Base-by-base conservation (phyloP, 306 rosid species). In the Quercus ilex region DNA sequence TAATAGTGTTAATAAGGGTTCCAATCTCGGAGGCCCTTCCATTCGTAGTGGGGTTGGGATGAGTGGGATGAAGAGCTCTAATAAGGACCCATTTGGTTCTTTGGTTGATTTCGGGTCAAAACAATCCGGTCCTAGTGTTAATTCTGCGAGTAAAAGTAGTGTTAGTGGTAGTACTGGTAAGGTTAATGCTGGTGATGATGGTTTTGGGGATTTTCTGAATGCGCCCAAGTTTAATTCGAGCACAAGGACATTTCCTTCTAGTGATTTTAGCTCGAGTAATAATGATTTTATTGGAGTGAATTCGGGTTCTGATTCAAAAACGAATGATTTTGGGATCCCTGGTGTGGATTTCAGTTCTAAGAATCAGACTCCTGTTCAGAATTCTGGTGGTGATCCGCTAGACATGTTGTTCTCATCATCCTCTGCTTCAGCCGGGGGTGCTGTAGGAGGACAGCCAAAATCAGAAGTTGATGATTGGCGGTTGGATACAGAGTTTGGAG, bases 391-490 rank as follows among this genome's bases (percentile, higher is more conserved):
- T 79, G 99, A 93, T 89, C 98, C 99, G 2, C 86, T 93, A 57
- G 91, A 88, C 78, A 80, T 91, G 91, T 76, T 96, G 21, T 96
- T 88, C 79, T 26, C 93, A 26, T 57, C 98, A 65, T 79, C 97
- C 33, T 74, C 88, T 7, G 83, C 83, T 73, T 49, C 88, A 0
- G 75, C 83, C 10, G 92, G 85, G 52, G 88, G 82, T 60, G 78
- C 77, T 71, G 23, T 72, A 73, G 90, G 86, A 63, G 87, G 77
- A 74, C 81, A 85, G 23, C 78, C 86, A 11, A 43, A 84, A 5
- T 83, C 91, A 6, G 96, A 75, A 55, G 81, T 86, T 71, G 93
- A 93, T 79, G 97, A 89, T 80, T 96, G 99, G 99, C 98, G 97
- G 55, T 52, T 88, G 69, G 90, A 88, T 74, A 77, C 91, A 0